Evolutionary conservation across 805 yeast species (phyloP), one percentile per base, ranked within the genome.

Genomic region (Hanseniaspora taiwanica): DNA sequence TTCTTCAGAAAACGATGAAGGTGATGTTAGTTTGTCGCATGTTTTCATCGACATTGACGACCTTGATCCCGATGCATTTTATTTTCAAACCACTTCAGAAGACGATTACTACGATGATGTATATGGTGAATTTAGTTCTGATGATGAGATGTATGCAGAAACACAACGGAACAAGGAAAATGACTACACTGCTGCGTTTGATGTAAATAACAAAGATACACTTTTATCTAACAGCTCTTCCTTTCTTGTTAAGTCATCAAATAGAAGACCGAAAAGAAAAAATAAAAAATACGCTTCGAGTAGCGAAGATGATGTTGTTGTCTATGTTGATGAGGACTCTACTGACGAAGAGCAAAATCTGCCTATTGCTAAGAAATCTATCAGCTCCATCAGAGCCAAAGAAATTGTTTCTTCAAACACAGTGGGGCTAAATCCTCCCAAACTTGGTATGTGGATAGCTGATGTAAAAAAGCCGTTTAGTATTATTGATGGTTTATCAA

Each of bases 401-500:
- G 97, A 89, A 58, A 84, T 89, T 5, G 72, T 89, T n/a, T 79
- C 94, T 4, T 79, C 94, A 1, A 80, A 86, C 38, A 77, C 81
- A 5, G 81, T 12, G 27, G 85, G 87, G 40, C 76, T 85, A 46
- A 65, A 94, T 40, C 96, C 97, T 4, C 98, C 98, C 2, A 73
- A 83, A 21, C 65, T 89, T 43, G 97, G 96, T 0, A 80, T 94
- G 2, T 89, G 96, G 93, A 77, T 81, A 27, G 79, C 93, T 5
- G 74, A 79, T 39, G 74, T 74, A 39, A 62, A 60, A 42, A 78
- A 84, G 51, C 96, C 95, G 1, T 85, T 82, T 58, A 93, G 96
- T 18, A 85, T 89, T 43, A 89, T 89, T 53, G 97, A 89, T 57
- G 98, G 98, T 4, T 69, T 84, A 23, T 78, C 94, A 0, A 91